Evolutionary conservation across 2,329 filamentous ascomycete genomes (phyloP).

Genomic region (Atkinsonella texensis): DNA sequence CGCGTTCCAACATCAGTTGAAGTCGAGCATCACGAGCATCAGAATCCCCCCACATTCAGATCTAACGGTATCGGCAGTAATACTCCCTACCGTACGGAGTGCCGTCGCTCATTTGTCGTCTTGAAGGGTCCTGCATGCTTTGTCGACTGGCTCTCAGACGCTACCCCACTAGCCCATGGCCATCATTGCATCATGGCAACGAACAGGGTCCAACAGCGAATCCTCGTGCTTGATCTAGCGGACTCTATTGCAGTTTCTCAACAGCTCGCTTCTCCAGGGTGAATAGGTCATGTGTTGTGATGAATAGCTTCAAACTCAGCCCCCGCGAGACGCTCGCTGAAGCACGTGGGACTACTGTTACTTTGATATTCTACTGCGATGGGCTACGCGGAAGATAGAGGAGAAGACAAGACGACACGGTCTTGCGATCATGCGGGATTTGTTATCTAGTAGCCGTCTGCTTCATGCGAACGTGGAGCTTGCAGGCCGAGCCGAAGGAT

Average conservation of each 20-base stretch:
- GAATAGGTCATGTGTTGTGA: conserved; percentile 10
- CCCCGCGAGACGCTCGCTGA: conserved; percentile 2
- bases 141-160: neutral
- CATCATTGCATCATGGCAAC: conserved; percentile 10
- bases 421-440: neutral
- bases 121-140: neutral
- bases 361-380: neutral
- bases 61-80: neutral
- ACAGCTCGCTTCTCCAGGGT: conserved; percentile 8
- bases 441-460: neutral
- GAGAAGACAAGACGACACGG: neutral
- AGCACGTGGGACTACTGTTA: conserved; percentile 13
- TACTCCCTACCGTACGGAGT: neutral
- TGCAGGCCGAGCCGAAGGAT: neutral
- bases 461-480: neutral
- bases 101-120: neutral
- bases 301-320: neutral
- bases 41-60: neutral
- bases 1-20: too few species aligned
- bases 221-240: conserved; percentile 18
- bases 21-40: neutral
- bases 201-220: conserved; percentile 17
- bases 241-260: conserved; percentile 9
- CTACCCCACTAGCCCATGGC: conserved; percentile 10
- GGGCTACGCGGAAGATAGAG: neutral